phyloP scores from a whole-genome alignment of 2,329 filamentous ascomycete species.

The Talaromyces amestolkiae region DNA sequence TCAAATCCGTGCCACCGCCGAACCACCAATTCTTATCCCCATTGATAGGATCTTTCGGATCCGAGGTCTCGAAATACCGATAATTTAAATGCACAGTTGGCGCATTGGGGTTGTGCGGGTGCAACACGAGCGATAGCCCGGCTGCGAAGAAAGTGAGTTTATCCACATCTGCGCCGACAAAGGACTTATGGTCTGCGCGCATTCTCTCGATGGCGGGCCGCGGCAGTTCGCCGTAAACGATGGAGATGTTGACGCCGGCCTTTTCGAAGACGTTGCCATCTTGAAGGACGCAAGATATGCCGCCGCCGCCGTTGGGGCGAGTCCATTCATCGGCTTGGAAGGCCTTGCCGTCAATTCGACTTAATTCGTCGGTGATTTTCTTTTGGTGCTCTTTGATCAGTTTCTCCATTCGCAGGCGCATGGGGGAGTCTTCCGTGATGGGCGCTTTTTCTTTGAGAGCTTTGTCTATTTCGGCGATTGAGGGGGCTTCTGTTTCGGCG shows the following conservation, averaged over 20 bases:
- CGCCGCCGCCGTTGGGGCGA: conserved; percentile 83
- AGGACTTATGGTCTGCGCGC: conserved; percentile 89
- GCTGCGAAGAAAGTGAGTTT: conserved; percentile 93
- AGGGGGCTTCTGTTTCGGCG: conserved; percentile 47
- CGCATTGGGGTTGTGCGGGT: conserved; percentile 93
- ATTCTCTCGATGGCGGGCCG: conserved; percentile 87
- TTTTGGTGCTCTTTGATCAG: conserved; percentile 92
- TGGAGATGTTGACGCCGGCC: conserved; percentile 88
- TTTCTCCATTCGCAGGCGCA: conserved; percentile 96
- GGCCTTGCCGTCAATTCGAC: conserved; percentile 75
- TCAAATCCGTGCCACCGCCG: conserved; percentile 90
- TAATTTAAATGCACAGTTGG: conserved; percentile 98
- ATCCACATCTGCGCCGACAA: conserved; percentile 72
- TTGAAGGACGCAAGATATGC: conserved; percentile 90
- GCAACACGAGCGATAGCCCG: conserved; percentile 86
- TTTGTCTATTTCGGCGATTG: conserved; percentile 81
- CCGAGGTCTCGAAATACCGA: conserved; percentile 94
- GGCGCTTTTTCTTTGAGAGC: conserved; percentile 74
- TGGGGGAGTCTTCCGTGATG: conserved; percentile 76
- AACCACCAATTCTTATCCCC: conserved; percentile 88
- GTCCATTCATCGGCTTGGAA: conserved; percentile 87
- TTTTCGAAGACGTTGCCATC: conserved; percentile 98
- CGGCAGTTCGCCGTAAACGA: conserved; percentile 89
- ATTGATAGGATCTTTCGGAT: conserved; percentile 69
- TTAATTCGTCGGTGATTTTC: conserved; percentile 78